Conservation (phyloP, 768 basidiomycete genomes). For the Tylopilus balloui region DNA sequence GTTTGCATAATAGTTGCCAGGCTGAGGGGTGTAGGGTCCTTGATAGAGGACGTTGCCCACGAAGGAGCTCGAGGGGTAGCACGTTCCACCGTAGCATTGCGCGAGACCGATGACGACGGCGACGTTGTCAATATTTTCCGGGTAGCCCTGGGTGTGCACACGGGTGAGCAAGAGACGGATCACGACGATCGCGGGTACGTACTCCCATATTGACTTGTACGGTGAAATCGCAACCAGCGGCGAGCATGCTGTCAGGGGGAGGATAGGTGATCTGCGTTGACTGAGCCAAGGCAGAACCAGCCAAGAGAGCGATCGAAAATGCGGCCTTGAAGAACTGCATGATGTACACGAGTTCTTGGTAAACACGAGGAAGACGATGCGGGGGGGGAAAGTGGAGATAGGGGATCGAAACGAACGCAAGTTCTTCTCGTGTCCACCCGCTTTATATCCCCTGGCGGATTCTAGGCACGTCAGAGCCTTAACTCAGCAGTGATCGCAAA, state of each 20-base stretch:
- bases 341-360: background rate
- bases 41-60: constrained; percentile 35
- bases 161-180: background rate
- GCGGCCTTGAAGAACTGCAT: constrained; percentile 17
- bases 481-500: background rate
- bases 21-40: constrained; percentile 29
- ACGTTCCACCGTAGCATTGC: constrained; percentile 20
- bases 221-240: constrained; percentile 2
- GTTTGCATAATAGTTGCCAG: constrained; percentile 24
- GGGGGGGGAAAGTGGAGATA: background rate
- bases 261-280: constrained; percentile 8
- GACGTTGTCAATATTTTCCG: constrained; percentile 25
- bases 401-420: background rate
- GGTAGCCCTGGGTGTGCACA: constrained; percentile 9
- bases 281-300: constrained; percentile 16
- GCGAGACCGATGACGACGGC: constrained; percentile 32
- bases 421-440: background rate
- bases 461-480: background rate
- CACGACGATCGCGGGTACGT: background rate
- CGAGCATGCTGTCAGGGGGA: constrained; percentile 6
- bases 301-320: constrained; percentile 14
- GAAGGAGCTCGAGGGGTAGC: constrained; percentile 19
- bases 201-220: constrained; percentile 21
- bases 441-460: constrained; percentile 15
- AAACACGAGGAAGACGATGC: background rate